These are phyloP conservation scores for Kwoniella pini DNA, from an alignment of 768 basidiomycete genomes.

Conservation along the genomic window DNA sequence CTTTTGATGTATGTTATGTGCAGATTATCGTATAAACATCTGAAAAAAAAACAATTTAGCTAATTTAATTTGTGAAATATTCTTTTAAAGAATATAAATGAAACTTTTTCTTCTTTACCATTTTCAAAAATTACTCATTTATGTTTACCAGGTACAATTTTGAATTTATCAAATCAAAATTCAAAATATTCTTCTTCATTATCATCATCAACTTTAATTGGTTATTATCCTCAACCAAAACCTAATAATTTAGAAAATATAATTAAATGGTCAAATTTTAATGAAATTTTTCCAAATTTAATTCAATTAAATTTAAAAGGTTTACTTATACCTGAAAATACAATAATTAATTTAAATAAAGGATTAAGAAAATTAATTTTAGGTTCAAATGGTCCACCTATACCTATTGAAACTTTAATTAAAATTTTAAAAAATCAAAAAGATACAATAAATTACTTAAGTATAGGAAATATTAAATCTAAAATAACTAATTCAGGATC, in stretches of 20 bases:
- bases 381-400: slow-evolving; percentile 32
- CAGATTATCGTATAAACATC: background rate
- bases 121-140: slow-evolving; percentile 39
- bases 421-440: slow-evolving; percentile 23
- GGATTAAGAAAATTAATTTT: slow-evolving; percentile 17
- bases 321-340: slow-evolving; percentile 25
- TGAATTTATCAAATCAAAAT: slow-evolving; percentile 19
- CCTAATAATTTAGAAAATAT: slow-evolving; percentile 7
- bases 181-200: slow-evolving; percentile 1
- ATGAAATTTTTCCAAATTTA: slow-evolving; percentile 27
- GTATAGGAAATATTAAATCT: slow-evolving; percentile 28
- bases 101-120: slow-evolving; percentile 20
- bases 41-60: background rate
- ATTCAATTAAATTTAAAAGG: slow-evolving; percentile 35
- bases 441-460: slow-evolving; percentile 13
- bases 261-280: slow-evolving; percentile 28
- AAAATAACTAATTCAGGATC: background rate
- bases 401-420: slow-evolving; percentile 24
- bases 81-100: slow-evolving; percentile 13
- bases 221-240: slow-evolving; percentile 24
- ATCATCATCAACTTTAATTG: slow-evolving; percentile 4
- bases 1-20: slow-evolving; percentile 29
- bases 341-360: slow-evolving; percentile 14
- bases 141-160: slow-evolving; percentile 39
- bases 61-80: background rate